Evolutionary conservation across 2,329 filamentous ascomycete genomes (phyloP).

Genomic region (Curvularia sp.): DNA sequence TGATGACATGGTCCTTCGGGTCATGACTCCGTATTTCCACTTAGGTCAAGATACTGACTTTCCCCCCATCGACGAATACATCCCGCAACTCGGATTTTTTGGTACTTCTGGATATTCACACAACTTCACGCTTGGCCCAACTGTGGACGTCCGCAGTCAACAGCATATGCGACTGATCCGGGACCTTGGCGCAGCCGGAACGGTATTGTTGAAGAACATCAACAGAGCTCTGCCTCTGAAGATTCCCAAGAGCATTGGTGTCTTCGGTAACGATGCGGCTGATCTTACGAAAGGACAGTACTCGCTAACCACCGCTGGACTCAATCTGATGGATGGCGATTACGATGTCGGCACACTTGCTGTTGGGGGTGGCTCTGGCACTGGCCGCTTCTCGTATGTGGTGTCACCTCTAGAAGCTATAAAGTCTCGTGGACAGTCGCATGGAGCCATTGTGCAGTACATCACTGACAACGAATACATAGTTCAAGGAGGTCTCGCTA

Average conservation of each 20-base stretch:
- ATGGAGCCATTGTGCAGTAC: conserved; percentile 56
- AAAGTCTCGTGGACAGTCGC: conserved; percentile 34
- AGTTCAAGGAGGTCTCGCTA: conserved; percentile 32
- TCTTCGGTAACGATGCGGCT: conserved; percentile 59
- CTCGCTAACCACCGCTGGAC: conserved; percentile 9
- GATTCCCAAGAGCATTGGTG: conserved; percentile 56
- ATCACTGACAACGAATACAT: conserved; percentile 51
- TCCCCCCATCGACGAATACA: conserved; percentile 45
- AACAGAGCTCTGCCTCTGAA: conserved; percentile 60
- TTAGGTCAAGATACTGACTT: conserved; percentile 51
- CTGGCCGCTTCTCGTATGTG: conserved; percentile 50
- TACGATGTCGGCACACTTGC: conserved; percentile 55
- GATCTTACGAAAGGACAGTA: conserved; percentile 58
- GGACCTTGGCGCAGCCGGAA: conserved; percentile 52
- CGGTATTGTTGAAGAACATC: conserved; percentile 58
- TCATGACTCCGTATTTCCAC: conserved; percentile 57
- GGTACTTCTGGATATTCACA: conserved; percentile 27
- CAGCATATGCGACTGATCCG: conserved; percentile 52
- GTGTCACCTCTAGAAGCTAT: conserved; percentile 54
- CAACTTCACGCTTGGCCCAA: conserved; percentile 44
- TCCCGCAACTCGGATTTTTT: conserved; percentile 34
- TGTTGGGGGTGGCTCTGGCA: conserved; percentile 53
- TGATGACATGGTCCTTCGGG: conserved; percentile 57
- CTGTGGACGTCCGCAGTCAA: conserved; percentile 50
- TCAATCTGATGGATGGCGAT: conserved; percentile 19